Base-by-base conservation (phyloP, 768 basidiomycete genomes). In the Auricularia auricula-judae region DNA sequence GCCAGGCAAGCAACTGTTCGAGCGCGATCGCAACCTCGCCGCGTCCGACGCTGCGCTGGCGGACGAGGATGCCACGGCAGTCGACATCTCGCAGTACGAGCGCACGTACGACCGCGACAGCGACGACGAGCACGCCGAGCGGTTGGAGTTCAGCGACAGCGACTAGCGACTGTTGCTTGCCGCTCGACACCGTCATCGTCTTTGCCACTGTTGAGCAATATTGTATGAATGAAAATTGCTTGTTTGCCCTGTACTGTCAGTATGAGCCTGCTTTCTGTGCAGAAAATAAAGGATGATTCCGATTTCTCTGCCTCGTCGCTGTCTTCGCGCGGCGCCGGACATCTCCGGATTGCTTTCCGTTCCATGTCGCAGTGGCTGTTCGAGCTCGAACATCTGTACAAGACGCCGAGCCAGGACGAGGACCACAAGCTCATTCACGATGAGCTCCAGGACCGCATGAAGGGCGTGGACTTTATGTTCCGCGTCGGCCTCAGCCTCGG, bases 1-100 rank as follows among this genome's bases (percentile, higher is more conserved):
- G 10, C 64, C 68, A 96, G 96, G 96, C 34, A 86, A 93, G 29
- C 93, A 97, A 76, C 76, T 98, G 56, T 99, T 98, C 74, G 93
- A 96, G 75, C 84, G 84, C 44, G 86, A 92, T 72, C 83, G 78
- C 64, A 83, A 84, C 68, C 79, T 94, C 39, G 84, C 77, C 3
- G 76, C 76, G 8, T 87, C 91, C 59, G 96, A 98, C 63, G 90
- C 91, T 67, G 81, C 75, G 14, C 78, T 94, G 43, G 74, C 88
- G 71, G 95, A 98, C 73, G 96, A 94, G 72, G 94, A 86, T 33
- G 83, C 85, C 0, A 85, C 89, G 63, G 91, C 90, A 23, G 91
- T 98, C 62, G 95, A 98, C 73, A 74, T 91, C 70, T 90, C 86
- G 68, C 88, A 94, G 73, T 99, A 95, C 70, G 89, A 93, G 64